Percentiles rank a stretch among this genome's conserved stretches.
phyloP scores from a whole-genome alignment of 2,329 filamentous ascomycete genomes.

The Volutella citrinella region DNA sequence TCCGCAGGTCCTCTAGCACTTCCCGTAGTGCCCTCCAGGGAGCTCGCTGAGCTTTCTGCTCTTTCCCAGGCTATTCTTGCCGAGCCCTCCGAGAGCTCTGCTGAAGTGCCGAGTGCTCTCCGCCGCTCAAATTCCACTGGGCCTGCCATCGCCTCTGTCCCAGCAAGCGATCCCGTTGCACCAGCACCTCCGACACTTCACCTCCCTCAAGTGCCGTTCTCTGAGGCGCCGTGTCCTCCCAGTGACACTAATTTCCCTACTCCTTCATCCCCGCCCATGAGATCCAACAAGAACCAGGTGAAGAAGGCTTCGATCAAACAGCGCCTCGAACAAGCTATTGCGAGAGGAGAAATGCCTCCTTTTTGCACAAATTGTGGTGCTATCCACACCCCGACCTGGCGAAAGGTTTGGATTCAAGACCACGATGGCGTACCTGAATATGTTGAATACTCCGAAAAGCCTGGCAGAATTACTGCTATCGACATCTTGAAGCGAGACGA shows the following conservation, averaged over 20 bases:
- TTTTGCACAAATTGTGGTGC: slow-evolving; percentile 92
- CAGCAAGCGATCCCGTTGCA: slow-evolving; percentile 46
- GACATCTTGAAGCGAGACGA: slow-evolving; percentile 62
- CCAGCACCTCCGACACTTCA: slow-evolving; percentile 23
- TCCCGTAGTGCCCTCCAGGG: slow-evolving; percentile 44
- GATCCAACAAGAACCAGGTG: slow-evolving; percentile 61
- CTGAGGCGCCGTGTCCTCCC: slow-evolving; percentile 40
- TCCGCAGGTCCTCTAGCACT: slow-evolving; percentile 36
- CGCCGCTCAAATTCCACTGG: slow-evolving; percentile 37
- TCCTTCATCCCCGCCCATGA: slow-evolving; percentile 41
- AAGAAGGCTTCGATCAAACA: slow-evolving; percentile 62
- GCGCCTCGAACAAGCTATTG: slow-evolving; percentile 61
- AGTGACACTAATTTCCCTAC: slow-evolving; percentile 39
- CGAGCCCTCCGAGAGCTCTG: slow-evolving; percentile 15
- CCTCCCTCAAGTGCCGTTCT: slow-evolving; percentile 17
- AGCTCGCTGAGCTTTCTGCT: slow-evolving; percentile 44
- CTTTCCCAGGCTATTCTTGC: slow-evolving; percentile 30
- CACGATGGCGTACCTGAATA: slow-evolving; percentile 67
- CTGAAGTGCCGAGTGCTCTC: slow-evolving; percentile 34
- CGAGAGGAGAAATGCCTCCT: slow-evolving; percentile 78
- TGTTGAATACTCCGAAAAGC: slow-evolving; percentile 69
- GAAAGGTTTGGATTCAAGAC: slow-evolving; percentile 83
- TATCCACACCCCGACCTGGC: slow-evolving; percentile 95
- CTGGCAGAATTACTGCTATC: slow-evolving; percentile 72
- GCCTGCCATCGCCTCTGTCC: slow-evolving; percentile 33